A percentile compares a stretch with the other conserved stretches of the same genome.
Evolutionary conservation across 805 yeast species (phyloP).

Genomic region (Saccharomycopsis sp.): DNA sequence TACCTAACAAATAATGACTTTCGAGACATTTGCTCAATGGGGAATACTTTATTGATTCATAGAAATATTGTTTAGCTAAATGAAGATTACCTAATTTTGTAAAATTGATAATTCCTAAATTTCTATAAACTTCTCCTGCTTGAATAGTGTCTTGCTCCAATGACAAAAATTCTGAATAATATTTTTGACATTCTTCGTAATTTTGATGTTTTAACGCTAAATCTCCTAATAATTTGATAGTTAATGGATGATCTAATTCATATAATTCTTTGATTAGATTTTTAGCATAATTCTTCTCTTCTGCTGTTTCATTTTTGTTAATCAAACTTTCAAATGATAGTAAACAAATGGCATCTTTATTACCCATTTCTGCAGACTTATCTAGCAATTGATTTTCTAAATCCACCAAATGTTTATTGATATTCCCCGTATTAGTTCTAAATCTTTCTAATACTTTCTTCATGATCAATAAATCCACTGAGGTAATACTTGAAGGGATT

Average conservation of each 20-base stretch:
- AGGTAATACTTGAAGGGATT: conserved; percentile 38
- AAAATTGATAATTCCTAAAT: conserved; percentile 53
- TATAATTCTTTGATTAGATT: conserved; percentile 47
- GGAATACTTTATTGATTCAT: conserved; percentile 49
- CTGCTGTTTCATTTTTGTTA: conserved; percentile 25
- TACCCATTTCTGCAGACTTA: conserved; percentile 74
- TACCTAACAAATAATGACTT: conserved; percentile 71
- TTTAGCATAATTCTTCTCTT: conserved; percentile 56
- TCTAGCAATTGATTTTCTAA: conserved; percentile 71
- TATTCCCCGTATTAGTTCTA: conserved; percentile 48
- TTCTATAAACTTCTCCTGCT: conserved; percentile 64
- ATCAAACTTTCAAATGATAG: conserved; percentile 57
- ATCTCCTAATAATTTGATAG: conserved; percentile 74
- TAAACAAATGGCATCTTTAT: conserved; percentile 68
- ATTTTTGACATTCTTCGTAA: conserved; percentile 42
- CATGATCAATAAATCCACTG: conserved; percentile 55
- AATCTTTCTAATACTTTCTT: conserved; percentile 56
- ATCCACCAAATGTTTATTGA: conserved; percentile 43
- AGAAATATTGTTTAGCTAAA: conserved; percentile 47
- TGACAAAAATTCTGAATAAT: conserved; percentile 48
- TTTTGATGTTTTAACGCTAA: conserved; percentile 43
- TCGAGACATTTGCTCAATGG: conserved; percentile 57
- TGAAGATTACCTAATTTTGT: conserved; percentile 35
- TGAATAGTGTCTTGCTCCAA: conserved; percentile 47
- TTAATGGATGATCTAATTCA: conserved; percentile 56